These are phyloP conservation scores for Thelephora aurantiotincta DNA, from an alignment of 768 basidiomycete species.

Conservation along the genomic window DNA sequence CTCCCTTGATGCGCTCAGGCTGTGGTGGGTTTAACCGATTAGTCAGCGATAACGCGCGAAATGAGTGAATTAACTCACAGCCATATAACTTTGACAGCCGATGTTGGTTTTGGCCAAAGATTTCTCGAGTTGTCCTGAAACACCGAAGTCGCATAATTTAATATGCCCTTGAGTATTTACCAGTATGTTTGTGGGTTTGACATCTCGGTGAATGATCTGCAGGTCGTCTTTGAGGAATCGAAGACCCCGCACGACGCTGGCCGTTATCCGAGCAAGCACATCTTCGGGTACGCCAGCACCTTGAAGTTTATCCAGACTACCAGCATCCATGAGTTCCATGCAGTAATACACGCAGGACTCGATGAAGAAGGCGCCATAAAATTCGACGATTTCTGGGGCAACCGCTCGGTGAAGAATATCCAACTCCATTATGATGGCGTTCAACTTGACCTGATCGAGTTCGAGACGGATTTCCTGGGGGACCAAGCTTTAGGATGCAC, in stretches of 20 bases:
- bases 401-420: conserved; percentile 93
- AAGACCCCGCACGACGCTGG: conserved; percentile 75
- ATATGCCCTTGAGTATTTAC: conserved; percentile 79
- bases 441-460: conserved; percentile 84
- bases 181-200: conserved; percentile 90
- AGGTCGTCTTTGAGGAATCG: conserved; percentile 92
- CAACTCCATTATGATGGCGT: conserved; percentile 97
- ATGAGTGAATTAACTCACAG: conserved; percentile 37
- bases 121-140: conserved; percentile 94
- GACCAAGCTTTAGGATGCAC: neutral
- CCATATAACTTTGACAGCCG: conserved; percentile 98
- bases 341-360: conserved; percentile 99
- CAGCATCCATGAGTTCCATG: conserved; percentile 99
- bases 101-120: conserved; percentile 96
- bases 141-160: conserved; percentile 98
- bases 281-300: conserved; percentile 44
- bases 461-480: conserved; percentile 92
- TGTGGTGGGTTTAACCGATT: conserved; percentile 15
- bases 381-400: conserved; percentile 89
- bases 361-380: conserved; percentile 98
- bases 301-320: conserved; percentile 78
- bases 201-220: conserved; percentile 82
- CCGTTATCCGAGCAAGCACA: conserved; percentile 72
- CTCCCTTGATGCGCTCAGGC: conserved; percentile 95
- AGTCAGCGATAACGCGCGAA: neutral